Evolutionary conservation across 768 basidiomycete species (phyloP), one percentile per base, ranked within the genome.

Genomic region (Erythrobasidium yunnanense): DNA sequence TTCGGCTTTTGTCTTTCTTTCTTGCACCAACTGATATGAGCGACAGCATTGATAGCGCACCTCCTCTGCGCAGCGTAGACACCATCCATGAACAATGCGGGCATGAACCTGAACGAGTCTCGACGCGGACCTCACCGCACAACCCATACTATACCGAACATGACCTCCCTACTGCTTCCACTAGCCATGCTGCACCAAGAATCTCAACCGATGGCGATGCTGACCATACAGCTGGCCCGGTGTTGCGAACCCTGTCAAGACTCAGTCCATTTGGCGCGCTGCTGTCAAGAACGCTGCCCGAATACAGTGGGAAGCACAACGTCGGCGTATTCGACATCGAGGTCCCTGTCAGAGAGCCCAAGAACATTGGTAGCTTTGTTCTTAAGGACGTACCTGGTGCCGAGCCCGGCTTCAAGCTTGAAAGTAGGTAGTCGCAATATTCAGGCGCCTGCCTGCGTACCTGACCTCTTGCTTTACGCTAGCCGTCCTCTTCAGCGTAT

Each of bases 321-420:
- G 76, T 77, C n/a, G 76, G 77, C 11, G 74, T 77, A 13, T 71
- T 71, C 27, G 77, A 77, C 49, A 66, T 76, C 54, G 76, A 77
- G 52, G 18, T 74, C n/a, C 71, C 77, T 1, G 63, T 76, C 38
- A 68, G 22, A 77, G 69, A 76, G 73, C 65, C 20, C 73, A 78
- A 7, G 77, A 78, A 68, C 71, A 71, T 71, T 8, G 56, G 56
- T 18, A 42, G 13, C 25, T 58, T 58, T 25, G 7, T 13, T 17
- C 42, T 45, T 23, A 38, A 46, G 13, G 46, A 34, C 49, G 7
- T 57, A 29, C 42, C 38, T 38, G 18, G 11, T 18, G 4, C 53
- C 29, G 2, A 54, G 30, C 55, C 29, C 23, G 50, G 57, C 23
- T 52, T 58, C 42, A 13, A 62, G 38, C 56, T 70, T 29, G 66